Evolutionary conservation across 331 rosid species (phyloP).

Genomic region (Erythrophleum ivorense): DNA sequence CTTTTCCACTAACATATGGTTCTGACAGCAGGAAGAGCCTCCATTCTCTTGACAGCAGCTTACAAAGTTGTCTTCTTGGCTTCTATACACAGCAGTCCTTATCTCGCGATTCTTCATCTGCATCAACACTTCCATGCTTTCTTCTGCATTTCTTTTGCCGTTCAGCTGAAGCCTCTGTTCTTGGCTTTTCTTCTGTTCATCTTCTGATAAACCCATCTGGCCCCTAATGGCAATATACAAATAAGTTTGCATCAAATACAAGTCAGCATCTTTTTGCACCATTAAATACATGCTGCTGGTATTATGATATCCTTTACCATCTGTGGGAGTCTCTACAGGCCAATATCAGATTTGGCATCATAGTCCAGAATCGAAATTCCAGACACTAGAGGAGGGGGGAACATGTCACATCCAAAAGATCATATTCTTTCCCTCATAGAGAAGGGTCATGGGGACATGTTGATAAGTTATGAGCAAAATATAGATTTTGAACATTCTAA

Average conservation of each 20-base stretch:
- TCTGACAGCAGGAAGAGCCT: constrained; percentile 61
- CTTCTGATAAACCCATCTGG: constrained; percentile 88
- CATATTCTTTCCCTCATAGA: not conserved
- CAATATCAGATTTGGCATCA: constrained; percentile 12
- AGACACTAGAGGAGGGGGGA: not conserved
- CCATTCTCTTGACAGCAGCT: constrained; percentile 67
- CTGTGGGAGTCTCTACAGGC: not conserved
- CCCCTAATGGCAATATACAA: constrained; percentile 63
- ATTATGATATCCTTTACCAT: constrained; percentile 20
- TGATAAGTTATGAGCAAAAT: not conserved
- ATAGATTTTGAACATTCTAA: not conserved
- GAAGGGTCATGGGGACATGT: constrained; percentile 16
- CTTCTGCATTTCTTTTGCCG: constrained; percentile 49
- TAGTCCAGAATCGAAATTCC: not conserved
- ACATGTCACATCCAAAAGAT: not conserved
- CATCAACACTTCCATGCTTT: constrained; percentile 38
- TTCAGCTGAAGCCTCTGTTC: constrained; percentile 61
- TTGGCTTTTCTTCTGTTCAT: constrained; percentile 64
- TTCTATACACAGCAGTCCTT: constrained; percentile 21
- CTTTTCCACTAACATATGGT: constrained; percentile 41
- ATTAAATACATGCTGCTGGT: not conserved
- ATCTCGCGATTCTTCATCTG: constrained; percentile 35
- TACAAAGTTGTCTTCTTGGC: constrained; percentile 24
- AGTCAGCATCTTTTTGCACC: constrained; percentile 6
- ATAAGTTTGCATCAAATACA: constrained; percentile 2